These are phyloP conservation scores for Oenanthe javanica DNA, from an alignment of 140 eudicot genomes.

Conservation along the genomic window DNA sequence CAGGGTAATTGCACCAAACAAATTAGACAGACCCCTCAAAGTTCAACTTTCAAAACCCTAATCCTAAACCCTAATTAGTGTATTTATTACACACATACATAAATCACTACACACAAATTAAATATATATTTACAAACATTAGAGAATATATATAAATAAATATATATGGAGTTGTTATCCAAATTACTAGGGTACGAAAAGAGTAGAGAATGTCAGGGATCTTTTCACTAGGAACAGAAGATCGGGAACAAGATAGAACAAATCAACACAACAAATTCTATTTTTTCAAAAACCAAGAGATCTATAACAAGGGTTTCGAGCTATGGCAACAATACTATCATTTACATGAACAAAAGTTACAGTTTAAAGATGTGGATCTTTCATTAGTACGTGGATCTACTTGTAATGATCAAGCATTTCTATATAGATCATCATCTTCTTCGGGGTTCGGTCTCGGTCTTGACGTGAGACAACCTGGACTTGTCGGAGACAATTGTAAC, in stretches of 20 bases:
- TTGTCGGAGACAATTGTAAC: conserved; percentile 1
- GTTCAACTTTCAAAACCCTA: not conserved
- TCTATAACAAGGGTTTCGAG: conserved; percentile 72
- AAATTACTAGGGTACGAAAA: conserved; percentile 17
- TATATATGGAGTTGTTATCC: conserved; percentile 43
- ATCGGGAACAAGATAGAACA: conserved; percentile 7
- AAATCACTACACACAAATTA: too few relatives aligned
- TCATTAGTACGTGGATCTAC: not conserved
- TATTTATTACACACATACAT: not conserved
- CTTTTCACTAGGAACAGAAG: conserved; percentile 56
- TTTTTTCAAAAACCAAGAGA: conserved; percentile 64
- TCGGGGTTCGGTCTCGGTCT: conserved; percentile 23
- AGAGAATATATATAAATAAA: too few relatives aligned
- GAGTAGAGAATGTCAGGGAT: conserved; percentile 48
- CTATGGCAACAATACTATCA: conserved; percentile 74
- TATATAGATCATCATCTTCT: not conserved
- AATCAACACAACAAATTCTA: conserved; percentile 28
- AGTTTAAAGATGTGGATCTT: conserved; percentile 15
- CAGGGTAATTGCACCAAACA: conserved; percentile 25
- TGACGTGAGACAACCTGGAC: conserved; percentile 25
- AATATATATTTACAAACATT: too few relatives aligned
- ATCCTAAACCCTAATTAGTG: not conserved
- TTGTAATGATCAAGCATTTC: not conserved
- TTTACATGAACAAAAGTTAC: conserved; percentile 38
- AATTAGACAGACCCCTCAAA: not conserved